Base-by-base conservation (phyloP, 176 grass and related monocot genomes). In the Ananas comosus region DNA sequence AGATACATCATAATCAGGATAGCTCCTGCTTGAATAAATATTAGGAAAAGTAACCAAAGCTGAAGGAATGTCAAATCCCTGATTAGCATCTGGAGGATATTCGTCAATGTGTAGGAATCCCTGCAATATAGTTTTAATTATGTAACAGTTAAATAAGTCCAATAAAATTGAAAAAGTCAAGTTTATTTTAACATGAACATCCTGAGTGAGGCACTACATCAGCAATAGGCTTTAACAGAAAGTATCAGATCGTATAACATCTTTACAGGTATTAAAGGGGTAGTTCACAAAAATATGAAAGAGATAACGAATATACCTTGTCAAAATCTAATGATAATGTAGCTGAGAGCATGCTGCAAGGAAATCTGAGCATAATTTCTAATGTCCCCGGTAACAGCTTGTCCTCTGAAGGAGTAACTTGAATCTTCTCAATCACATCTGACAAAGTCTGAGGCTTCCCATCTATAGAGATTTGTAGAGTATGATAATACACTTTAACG, bases 81-180 rank as follows among this genome's bases (percentile, higher is more conserved):
- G 94, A 90, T 97, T 97, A 77, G 94, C 94, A 83, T 97, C 94
- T 51, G 94, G 94, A 85, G 94, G 94, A 76, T 97, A 97, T 85
- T 97, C 94, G 48, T 97, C 89, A 66, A 97, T 97, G 64, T 93
- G 94, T 51, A 99, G 70, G 78, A 99, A 99, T 8, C 94, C 94
- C 94, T 99, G 83, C 69, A 82, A 92, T 49, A 64, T 16, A 9
- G 10, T 21, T 18, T 18, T 61, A 22, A 17, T 18, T 64, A 72
- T 63, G 29, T 74, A 51, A 58, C 48, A 61, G 52, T 13, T 56
- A 13, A 13, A 56, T 56, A 13, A n/a, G 16, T 56, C 52, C 52
- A 56, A 56, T 11, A 74, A 11, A 64, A 23, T 74, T 19, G 11
- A 71, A 18, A 1, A 12, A 56, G 52, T 25, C 49, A 13, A 50